Evolutionary conservation across 2,329 filamentous ascomycete species (phyloP).

Genomic region (Xylaria sp.): DNA sequence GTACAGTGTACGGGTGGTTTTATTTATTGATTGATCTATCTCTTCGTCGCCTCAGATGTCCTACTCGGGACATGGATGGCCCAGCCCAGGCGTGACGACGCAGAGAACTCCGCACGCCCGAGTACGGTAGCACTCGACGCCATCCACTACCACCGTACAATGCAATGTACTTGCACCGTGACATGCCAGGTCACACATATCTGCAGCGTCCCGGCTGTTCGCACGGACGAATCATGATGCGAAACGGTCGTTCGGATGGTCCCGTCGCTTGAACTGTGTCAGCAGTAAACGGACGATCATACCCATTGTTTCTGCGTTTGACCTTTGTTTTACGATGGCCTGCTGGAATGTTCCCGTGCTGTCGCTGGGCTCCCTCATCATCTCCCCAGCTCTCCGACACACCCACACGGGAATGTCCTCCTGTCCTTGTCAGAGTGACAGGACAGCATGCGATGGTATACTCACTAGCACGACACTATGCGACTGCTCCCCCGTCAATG

Average conservation of each 20-base stretch:
- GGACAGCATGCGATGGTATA: background rate
- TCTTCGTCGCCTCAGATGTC: background rate
- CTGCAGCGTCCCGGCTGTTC: conserved; percentile 27
- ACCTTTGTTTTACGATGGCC: conserved; percentile 1
- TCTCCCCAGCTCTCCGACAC: background rate
- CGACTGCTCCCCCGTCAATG: no score
- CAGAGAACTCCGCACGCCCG: background rate
- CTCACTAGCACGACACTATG: background rate
- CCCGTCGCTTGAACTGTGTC: conserved; percentile 29
- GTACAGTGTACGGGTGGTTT: background rate
- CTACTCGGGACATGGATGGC: background rate
- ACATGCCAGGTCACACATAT: conserved; percentile 13
- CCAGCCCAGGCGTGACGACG: no score
- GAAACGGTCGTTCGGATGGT: conserved; percentile 36
- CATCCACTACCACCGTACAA: conserved; percentile 16
- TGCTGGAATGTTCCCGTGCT: background rate
- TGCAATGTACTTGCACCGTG: conserved; percentile 6
- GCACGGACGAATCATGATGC: conserved; percentile 20
- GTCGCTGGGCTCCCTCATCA: background rate
- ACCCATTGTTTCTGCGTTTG: conserved; percentile 10
- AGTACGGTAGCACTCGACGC: conserved; percentile 17
- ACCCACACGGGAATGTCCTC: background rate
- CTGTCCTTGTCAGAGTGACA: background rate
- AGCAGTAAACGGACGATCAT: conserved; percentile 27
- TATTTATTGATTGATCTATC: background rate